Conservation (phyloP, 2,329 filamentous ascomycete species). For the Endothia cerciana region DNA sequence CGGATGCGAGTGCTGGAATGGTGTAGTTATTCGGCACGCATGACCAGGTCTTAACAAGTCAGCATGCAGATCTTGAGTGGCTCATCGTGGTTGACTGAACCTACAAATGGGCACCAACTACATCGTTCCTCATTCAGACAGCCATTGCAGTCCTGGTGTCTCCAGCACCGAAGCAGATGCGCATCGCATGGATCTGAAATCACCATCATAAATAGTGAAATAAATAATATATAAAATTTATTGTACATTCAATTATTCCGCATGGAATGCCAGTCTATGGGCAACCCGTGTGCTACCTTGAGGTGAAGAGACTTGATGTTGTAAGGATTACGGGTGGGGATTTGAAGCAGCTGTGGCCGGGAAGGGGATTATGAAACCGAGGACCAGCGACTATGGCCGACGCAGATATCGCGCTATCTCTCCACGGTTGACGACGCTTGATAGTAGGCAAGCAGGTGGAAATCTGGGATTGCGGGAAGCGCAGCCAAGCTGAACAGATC, state of each 20-base stretch:
- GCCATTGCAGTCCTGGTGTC: slow-evolving; percentile 49
- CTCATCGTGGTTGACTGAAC: slow-evolving; percentile 17
- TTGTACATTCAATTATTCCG: neutral
- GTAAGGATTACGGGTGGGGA: neutral
- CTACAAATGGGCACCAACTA: slow-evolving; percentile 59
- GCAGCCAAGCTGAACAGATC: neutral
- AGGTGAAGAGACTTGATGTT: neutral
- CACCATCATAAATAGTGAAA: slow-evolving; percentile 5
- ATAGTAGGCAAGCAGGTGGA: neutral
- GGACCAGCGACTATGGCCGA: neutral
- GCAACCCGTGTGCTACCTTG: neutral
- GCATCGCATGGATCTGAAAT: slow-evolving; percentile 37
- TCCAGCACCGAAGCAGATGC: slow-evolving; percentile 56
- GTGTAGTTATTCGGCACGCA: slow-evolving; percentile 56
- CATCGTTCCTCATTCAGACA: slow-evolving; percentile 51
- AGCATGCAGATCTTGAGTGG: neutral
- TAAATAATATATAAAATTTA: neutral
- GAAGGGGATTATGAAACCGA: neutral
- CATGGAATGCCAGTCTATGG: neutral
- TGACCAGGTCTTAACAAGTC: slow-evolving; percentile 48
- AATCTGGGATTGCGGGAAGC: neutral
- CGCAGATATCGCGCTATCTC: neutral
- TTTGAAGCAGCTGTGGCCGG: neutral
- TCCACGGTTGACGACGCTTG: neutral
- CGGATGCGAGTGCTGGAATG: slow-evolving; percentile 54